Evolutionary conservation across 345 rosid genomes (phyloP).

Genomic region (Barbarea vulgaris): DNA sequence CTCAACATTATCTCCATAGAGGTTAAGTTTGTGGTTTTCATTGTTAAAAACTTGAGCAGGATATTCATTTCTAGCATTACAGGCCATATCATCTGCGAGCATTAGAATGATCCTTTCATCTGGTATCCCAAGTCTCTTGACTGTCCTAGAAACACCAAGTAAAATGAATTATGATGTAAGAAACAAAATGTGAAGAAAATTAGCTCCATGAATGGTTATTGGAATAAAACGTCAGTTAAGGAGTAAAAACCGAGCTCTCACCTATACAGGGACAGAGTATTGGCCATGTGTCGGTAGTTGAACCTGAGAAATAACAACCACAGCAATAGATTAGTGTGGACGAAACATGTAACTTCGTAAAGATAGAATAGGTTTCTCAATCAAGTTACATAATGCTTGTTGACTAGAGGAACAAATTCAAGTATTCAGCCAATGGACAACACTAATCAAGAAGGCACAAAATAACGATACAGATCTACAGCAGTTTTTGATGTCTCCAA

Average conservation of each 20-base stretch:
- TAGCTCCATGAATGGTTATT: neutral
- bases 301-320: slow-evolving; percentile 62
- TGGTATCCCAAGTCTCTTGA: slow-evolving; percentile 91
- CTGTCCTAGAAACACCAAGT: slow-evolving; percentile 67
- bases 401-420: neutral
- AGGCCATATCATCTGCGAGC: slow-evolving; percentile 99
- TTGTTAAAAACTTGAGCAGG: slow-evolving; percentile 99
- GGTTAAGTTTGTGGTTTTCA: slow-evolving; percentile 88
- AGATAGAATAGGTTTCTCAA: neutral
- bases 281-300: slow-evolving; percentile 97
- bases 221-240: neutral
- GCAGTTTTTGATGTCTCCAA: neutral
- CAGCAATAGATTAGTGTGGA: slow-evolving; percentile 21
- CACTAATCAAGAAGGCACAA: neutral
- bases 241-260: slow-evolving; percentile 35
- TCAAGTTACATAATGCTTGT: neutral
- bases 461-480: neutral
- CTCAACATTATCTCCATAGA: slow-evolving; percentile 99
- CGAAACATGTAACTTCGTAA: slow-evolving; percentile 5
- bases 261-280: slow-evolving; percentile 93
- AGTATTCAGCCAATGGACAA: neutral
- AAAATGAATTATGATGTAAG: slow-evolving; percentile 7
- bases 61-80: slow-evolving; percentile 88
- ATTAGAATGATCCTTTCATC: slow-evolving; percentile 94
- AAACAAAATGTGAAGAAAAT: neutral